Percentiles rank a stretch among this genome's conserved stretches.
phyloP scores from a whole-genome alignment of 305 asterid genomes.

The Lippia alba region DNA sequence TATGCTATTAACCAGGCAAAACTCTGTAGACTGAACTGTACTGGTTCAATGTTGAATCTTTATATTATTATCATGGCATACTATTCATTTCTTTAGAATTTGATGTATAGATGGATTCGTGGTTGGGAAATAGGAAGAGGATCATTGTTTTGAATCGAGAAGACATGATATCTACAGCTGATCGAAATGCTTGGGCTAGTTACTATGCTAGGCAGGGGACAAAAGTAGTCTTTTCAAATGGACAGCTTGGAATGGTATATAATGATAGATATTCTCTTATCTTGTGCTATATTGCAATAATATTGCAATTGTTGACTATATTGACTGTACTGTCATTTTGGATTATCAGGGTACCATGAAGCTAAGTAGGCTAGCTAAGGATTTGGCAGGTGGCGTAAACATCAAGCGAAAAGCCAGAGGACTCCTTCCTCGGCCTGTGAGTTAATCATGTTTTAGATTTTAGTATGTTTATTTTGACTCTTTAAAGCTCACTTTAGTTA shows the following conservation, averaged over 20 bases:
- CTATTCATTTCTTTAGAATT: slow-evolving; percentile 37
- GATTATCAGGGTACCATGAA: slow-evolving; percentile 78
- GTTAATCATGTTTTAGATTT: slow-evolving; percentile 39
- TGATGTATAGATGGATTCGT: slow-evolving; percentile 76
- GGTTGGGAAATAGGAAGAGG: slow-evolving; percentile 92
- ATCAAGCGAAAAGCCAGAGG: slow-evolving; percentile 86
- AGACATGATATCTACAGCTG: slow-evolving; percentile 90
- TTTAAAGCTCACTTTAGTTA: slow-evolving; percentile 20
- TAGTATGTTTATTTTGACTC: slow-evolving; percentile 14
- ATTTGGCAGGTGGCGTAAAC: slow-evolving; percentile 79
- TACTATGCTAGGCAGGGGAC: slow-evolving; percentile 85
- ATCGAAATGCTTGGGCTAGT: slow-evolving; percentile 95
- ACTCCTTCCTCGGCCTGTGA: slow-evolving; percentile 93
- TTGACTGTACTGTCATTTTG: slow-evolving; percentile 31
- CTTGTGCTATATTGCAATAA: slow-evolving; percentile 1
- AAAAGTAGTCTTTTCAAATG: slow-evolving; percentile 81
- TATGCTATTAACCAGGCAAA: slow-evolving; percentile 14
- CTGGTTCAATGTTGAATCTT: slow-evolving; percentile 15
- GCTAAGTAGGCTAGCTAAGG: slow-evolving; percentile 79
- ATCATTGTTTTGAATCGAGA: slow-evolving; percentile 91
- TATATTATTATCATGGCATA: slow-evolving; percentile 14
- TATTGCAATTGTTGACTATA: slow-evolving; percentile 6
- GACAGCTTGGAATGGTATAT: slow-evolving; percentile 80
- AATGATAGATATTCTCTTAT: slow-evolving; percentile 15
- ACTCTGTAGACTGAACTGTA: too few relatives aligned